phyloP scores from a whole-genome alignment of 257 asterid genomes.

The Verbena officinalis region DNA sequence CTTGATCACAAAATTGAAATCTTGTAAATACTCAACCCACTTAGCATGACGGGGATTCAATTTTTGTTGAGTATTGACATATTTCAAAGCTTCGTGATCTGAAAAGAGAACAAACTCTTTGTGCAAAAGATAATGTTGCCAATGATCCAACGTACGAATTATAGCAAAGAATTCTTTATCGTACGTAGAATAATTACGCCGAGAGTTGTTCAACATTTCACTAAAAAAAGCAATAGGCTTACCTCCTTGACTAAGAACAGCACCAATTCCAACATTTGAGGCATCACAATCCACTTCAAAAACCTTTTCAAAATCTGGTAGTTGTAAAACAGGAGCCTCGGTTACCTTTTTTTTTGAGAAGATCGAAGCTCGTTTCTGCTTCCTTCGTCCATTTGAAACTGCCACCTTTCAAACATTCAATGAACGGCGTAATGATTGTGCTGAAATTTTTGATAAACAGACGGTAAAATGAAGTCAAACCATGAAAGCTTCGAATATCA shows the following conservation, averaged over 20 bases:
- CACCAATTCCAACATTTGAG: slow-evolving; percentile 20
- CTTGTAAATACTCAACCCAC: neutral
- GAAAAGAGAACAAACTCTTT: slow-evolving; percentile 11
- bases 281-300: slow-evolving; percentile 24
- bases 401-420: too few species aligned
- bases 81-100: slow-evolving; percentile 13
- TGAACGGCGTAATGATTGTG: too few species aligned
- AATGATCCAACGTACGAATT: neutral
- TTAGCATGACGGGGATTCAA: slow-evolving; percentile 21
- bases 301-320: slow-evolving; percentile 7
- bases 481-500: too few species aligned
- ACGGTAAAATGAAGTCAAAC: too few species aligned
- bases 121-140: neutral
- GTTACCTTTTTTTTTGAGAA: too few species aligned
- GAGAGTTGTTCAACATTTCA: slow-evolving; percentile 2
- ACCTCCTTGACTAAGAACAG: slow-evolving; percentile 14
- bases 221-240: slow-evolving; percentile 7
- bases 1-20: neutral
- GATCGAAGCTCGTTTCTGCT: too few species aligned
- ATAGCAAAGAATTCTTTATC: slow-evolving; percentile 15
- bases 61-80: slow-evolving; percentile 10
- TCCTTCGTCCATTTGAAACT: neutral
- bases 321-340: neutral
- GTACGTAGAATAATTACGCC: slow-evolving; percentile 15
- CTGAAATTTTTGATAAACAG: too few species aligned